phyloP scores from a whole-genome alignment of 2,329 filamentous ascomycete species.

The Rhytidhysteron rufulum region DNA sequence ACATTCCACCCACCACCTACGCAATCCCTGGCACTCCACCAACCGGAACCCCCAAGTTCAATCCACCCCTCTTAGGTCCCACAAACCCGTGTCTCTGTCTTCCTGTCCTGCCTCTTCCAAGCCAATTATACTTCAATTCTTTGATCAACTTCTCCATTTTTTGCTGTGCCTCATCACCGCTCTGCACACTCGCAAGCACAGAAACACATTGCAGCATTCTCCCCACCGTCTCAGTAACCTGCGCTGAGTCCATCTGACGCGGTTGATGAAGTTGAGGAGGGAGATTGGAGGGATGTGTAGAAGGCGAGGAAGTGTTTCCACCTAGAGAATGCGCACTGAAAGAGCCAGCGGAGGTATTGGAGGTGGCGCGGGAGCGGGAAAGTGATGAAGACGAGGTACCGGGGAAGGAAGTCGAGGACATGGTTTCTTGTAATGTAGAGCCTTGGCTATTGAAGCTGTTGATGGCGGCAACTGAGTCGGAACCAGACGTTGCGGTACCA shows the following conservation, averaged over 20 bases:
- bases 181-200: constrained; percentile 75
- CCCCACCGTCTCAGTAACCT: constrained; percentile 90
- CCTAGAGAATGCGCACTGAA: constrained; percentile 38
- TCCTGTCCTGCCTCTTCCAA: constrained; percentile 83
- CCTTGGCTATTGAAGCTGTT: constrained; percentile 76
- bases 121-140: constrained; percentile 93
- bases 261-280: constrained; percentile 20
- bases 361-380: constrained; percentile 72
- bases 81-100: constrained; percentile 88
- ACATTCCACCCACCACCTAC: too few species aligned
- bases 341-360: constrained; percentile 64
- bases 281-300: constrained; percentile 10
- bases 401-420: constrained; percentile 51
- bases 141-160: constrained; percentile 81
- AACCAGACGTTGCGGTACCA: constrained; percentile 25
- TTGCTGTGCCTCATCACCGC: constrained; percentile 67
- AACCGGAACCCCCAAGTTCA: constrained; percentile 3
- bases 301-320: constrained; percentile 22
- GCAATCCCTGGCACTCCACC: too few species aligned
- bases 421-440: constrained; percentile 72
- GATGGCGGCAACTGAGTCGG: constrained; percentile 39
- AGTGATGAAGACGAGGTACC: constrained; percentile 40
- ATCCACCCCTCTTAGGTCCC: constrained; percentile 51
- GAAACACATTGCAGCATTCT: constrained; percentile 95
- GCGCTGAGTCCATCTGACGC: constrained; percentile 52